Conservation (phyloP, 2,329 filamentous ascomycete genomes). For the Fusarium hainanense region DNA sequence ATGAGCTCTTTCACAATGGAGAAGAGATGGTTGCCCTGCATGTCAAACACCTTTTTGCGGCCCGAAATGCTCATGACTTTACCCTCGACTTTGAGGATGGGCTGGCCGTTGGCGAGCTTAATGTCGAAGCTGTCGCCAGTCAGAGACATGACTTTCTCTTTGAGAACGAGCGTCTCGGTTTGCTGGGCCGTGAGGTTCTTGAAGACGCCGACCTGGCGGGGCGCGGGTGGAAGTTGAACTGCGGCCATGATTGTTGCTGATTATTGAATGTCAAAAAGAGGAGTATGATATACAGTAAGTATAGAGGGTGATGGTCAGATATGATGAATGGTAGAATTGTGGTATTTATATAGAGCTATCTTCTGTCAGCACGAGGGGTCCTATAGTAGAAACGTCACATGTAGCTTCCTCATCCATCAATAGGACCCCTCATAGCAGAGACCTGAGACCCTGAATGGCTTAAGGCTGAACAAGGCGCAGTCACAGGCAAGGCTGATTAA, state of each 20-base stretch:
- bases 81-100: slow-evolving; percentile 67
- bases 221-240: slow-evolving; percentile 46
- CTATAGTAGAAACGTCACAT: not conserved
- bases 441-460: not conserved
- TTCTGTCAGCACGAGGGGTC: not conserved
- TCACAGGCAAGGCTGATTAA: not conserved
- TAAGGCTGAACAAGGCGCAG: slow-evolving; percentile 1
- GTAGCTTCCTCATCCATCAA: not conserved
- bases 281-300: not conserved
- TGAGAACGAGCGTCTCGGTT: slow-evolving; percentile 64
- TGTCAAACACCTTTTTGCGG: slow-evolving; percentile 67
- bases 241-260: slow-evolving; percentile 17
- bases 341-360: not conserved
- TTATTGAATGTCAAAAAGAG: not conserved
- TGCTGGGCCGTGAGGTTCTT: slow-evolving; percentile 52
- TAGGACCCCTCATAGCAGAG: not conserved
- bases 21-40: slow-evolving; percentile 65
- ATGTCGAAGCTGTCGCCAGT: slow-evolving; percentile 74
- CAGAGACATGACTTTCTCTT: slow-evolving; percentile 71
- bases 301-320: not conserved
- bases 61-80: slow-evolving; percentile 63
- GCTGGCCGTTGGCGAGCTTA: slow-evolving; percentile 63
- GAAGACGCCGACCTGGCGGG: slow-evolving; percentile 55
- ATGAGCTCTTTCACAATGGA: slow-evolving; percentile 66
- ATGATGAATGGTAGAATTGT: not conserved